These are phyloP conservation scores for Trypanosoma conorhini DNA, from an alignment of 208 protist genomes.

Conservation along the genomic window DNA sequence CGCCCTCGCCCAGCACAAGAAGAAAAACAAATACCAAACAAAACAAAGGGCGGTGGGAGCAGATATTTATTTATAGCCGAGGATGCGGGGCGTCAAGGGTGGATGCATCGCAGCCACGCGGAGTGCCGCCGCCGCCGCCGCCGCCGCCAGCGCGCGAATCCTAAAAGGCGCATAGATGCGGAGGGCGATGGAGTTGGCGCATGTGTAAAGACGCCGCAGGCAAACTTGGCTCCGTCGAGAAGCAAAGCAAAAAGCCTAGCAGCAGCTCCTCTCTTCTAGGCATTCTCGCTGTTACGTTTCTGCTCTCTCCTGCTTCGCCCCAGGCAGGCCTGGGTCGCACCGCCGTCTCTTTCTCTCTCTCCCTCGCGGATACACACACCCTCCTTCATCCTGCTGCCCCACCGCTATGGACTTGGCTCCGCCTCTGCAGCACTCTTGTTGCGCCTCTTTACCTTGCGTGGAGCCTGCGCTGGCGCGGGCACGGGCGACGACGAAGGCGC, in stretches of 20 bases:
- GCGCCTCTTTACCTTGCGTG: conserved; percentile 23
- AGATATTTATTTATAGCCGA: too few species aligned
- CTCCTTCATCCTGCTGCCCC: not conserved
- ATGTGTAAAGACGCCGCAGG: conserved; percentile 4
- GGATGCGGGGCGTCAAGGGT: too few species aligned
- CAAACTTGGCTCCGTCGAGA: not conserved
- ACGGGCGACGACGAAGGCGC: not conserved
- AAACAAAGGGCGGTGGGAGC: not conserved
- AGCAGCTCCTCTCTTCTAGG: not conserved
- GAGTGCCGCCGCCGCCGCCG: too few species aligned
- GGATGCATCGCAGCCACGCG: not conserved
- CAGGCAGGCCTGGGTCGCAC: not conserved
- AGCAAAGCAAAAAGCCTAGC: conserved; percentile 5
- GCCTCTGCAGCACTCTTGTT: conserved; percentile 9
- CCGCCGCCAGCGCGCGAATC: not conserved
- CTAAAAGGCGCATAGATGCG: not conserved
- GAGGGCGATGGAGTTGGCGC: not conserved
- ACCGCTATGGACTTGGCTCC: not conserved
- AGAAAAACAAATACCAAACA: not conserved
- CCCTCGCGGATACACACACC: too few species aligned
- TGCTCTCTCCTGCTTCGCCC: not conserved
- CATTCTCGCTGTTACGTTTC: not conserved
- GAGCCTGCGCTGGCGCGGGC: not conserved
- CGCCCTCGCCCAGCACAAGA: not conserved
- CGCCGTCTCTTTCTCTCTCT: not conserved